Evolutionary conservation across 805 yeast species (phyloP).

Genomic region (Kluyveromyces aestuarii): DNA sequence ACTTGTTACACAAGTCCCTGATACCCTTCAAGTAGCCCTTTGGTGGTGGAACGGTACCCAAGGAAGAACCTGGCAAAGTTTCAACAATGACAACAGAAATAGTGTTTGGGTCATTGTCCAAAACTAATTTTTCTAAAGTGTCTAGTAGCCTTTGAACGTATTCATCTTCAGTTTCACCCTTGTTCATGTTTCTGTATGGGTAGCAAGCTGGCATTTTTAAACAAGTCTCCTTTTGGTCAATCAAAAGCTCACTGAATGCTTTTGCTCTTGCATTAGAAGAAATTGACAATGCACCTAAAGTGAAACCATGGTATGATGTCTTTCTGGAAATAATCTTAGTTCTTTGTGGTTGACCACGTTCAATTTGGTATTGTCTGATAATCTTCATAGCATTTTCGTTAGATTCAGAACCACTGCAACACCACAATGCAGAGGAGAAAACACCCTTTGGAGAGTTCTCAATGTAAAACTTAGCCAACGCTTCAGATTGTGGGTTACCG

Average conservation of each 20-base stretch:
- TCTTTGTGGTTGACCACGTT: constrained; percentile 35
- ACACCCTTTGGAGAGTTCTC: constrained; percentile 32
- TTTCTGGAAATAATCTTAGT: constrained; percentile 35
- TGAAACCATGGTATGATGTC: constrained; percentile 42
- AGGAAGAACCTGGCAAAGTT: constrained; percentile 39
- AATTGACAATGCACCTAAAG: constrained; percentile 37
- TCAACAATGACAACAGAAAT: constrained; percentile 37
- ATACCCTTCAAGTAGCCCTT: constrained; percentile 40
- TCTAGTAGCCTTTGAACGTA: constrained; percentile 32
- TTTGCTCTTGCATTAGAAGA: constrained; percentile 31
- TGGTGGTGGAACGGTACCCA: constrained; percentile 38
- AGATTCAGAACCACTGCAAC: constrained; percentile 61
- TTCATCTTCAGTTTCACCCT: constrained; percentile 32
- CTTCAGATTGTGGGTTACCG: constrained; percentile 34
- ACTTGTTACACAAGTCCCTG: constrained; percentile 40
- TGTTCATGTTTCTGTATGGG: constrained; percentile 27
- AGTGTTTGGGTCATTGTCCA: constrained; percentile 36
- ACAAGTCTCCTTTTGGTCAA: constrained; percentile 18
- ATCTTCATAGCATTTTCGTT: constrained; percentile 60
- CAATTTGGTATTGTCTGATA: constrained; percentile 39
- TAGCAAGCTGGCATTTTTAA: constrained; percentile 27
- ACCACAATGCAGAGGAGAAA: constrained; percentile 36
- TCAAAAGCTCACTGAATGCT: constrained; percentile 24
- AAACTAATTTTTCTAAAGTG: constrained; percentile 35
- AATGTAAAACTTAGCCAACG: constrained; percentile 34